A percentile compares a stretch with the other conserved stretches of the same genome.
Conservation (phyloP, 2,329 filamentous ascomycete species). For the Arthrocladium fulminans region DNA sequence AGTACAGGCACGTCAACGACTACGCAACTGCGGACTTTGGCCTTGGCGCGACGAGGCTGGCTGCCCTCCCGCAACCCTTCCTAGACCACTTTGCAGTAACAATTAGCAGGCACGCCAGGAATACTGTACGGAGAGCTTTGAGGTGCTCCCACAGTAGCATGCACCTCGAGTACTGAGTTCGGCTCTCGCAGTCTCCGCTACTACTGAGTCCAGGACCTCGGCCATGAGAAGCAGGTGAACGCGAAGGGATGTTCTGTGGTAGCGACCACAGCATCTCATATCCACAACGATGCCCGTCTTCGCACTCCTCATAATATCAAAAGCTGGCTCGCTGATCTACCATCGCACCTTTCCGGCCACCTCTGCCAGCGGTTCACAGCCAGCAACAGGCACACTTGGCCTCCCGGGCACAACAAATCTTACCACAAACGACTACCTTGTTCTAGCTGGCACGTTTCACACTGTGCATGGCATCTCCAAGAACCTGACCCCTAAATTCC, state of each 20-base stretch:
- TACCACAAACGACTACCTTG: conserved; percentile 90
- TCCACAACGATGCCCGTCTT: conserved; percentile 62
- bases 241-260: background rate
- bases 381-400: conserved; percentile 19
- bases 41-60: background rate
- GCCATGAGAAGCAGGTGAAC: background rate
- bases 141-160: background rate
- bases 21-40: conserved; percentile 7
- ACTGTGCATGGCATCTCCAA: conserved; percentile 62
- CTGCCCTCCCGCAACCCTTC: background rate
- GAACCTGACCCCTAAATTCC: conserved; percentile 40
- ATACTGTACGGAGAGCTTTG: background rate
- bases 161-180: no score
- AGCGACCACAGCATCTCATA: background rate
- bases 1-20: conserved; percentile 4
- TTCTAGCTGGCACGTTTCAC: conserved; percentile 94
- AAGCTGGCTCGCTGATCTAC: conserved; percentile 92
- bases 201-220: background rate
- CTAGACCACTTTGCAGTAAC: background rate
- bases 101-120: background rate
- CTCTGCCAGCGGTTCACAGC: conserved; percentile 61
- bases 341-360: conserved; percentile 66
- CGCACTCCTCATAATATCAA: conserved; percentile 95
- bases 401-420: conserved; percentile 65
- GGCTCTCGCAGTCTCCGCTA: background rate